phyloP scores from a whole-genome alignment of 805 yeast genomes.

The Candida ortonii region DNA sequence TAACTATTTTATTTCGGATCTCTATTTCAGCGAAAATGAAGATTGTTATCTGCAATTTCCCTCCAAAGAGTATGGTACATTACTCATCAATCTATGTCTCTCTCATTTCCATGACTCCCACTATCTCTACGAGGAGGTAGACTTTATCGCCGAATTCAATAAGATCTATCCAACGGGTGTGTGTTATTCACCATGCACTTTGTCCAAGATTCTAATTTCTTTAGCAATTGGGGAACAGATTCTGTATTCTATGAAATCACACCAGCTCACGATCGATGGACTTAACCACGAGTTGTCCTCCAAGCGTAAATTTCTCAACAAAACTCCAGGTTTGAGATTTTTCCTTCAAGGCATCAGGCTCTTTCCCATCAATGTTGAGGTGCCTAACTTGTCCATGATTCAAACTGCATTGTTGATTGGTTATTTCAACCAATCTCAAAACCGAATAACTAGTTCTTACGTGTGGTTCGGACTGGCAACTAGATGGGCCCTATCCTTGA shows the following conservation, averaged over 20 bases:
- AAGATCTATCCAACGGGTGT: conserved; percentile 19
- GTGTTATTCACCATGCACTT: conserved; percentile 17
- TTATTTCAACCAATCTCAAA: conserved; percentile 36
- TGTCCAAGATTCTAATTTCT: conserved; percentile 21
- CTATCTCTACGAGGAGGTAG: conserved; percentile 24
- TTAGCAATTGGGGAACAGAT: conserved; percentile 27
- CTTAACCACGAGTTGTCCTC: conserved; percentile 18
- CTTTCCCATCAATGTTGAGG: conserved; percentile 29
- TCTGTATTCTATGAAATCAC: conserved; percentile 22
- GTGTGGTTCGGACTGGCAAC: conserved; percentile 36
- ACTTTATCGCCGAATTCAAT: conserved; percentile 19
- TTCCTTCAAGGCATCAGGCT: conserved; percentile 28
- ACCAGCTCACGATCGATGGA: conserved; percentile 15
- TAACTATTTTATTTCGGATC: conserved; percentile 19
- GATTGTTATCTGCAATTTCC: conserved; percentile 15
- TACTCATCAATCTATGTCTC: conserved; percentile 19
- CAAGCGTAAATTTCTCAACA: conserved; percentile 17
- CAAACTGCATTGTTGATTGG: conserved; percentile 36
- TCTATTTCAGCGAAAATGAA: conserved; percentile 14
- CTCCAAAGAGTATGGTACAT: conserved; percentile 12
- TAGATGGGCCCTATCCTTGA: conserved; percentile 31
- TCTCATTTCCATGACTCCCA: conserved; percentile 21
- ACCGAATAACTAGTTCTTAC: conserved; percentile 35
- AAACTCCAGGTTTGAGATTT: conserved; percentile 31
- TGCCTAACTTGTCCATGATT: conserved; percentile 31